Evolutionary conservation across 2,329 filamentous ascomycete genomes (phyloP), one percentile per base, ranked within the genome.

Genomic region (Colletotrichum orchidophilum): DNA sequence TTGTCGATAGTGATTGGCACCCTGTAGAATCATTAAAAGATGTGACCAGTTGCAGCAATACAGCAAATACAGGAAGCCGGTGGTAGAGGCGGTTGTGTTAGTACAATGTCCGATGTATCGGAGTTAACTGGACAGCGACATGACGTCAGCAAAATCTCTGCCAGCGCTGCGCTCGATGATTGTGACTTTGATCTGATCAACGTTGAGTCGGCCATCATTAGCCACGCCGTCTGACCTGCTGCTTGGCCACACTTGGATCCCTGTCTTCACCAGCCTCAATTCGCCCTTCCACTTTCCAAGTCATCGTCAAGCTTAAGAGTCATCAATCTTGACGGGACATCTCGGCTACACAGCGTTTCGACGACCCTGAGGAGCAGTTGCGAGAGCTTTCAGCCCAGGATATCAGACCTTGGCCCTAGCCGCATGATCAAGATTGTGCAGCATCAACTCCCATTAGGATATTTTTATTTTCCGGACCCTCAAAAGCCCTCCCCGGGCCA

Each of bases 131-230:
- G 18, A 29, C 4, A 1, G 2, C 7, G 13, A 5, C 64, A 71
- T 63, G 39, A 63, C 35, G 18, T 69, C 64, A 69, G 69, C 69
- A 68, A 59, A 71, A 69, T 33, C 5, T 59, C 58, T 67, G 57
- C 52, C 24, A n/a, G 11, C 24, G 24, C 7, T 2, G n/a, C 24
- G n/a, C 5, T 27, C 29, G 9, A 57, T 66, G 57, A 53, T 55
- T 1, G 33, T n/a, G n/a, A 46, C 26, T 27, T 65, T n/a, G 26
- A 24, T 50, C 13, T 15, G 53, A 21, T 29, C n/a, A 13, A 59
- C 24, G 50, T 15, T 31, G n/a, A 26, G n/a, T 15, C 18, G 21
- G n/a, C 39, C 49, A 66, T 24, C 63, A 33, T 49, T 29, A 61
- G 67, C 63, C 63, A 70, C 63, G 55, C 63, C 49, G 24, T 55